These are phyloP conservation scores for Emmonsia crescens DNA, from an alignment of 2,329 filamentous ascomycete species.

Conservation along the genomic window DNA sequence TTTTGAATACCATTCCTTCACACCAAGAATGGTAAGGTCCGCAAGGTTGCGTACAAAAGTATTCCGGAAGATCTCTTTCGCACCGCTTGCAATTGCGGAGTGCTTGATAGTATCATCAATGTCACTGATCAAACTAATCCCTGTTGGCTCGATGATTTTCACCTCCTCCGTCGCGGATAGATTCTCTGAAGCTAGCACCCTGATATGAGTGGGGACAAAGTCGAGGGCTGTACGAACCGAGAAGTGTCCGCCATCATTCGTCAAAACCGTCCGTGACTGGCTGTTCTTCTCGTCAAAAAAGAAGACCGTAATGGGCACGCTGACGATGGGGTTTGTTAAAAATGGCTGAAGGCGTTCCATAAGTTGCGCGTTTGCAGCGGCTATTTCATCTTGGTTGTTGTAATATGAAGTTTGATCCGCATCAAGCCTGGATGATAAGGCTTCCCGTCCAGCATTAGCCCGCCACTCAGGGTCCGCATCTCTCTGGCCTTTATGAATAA, in stretches of 20 bases:
- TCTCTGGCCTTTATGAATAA: slow-evolving; percentile 59
- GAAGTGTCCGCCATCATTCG: slow-evolving; percentile 86
- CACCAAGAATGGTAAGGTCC: slow-evolving; percentile 75
- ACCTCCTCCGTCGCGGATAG: slow-evolving; percentile 73
- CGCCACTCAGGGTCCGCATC: slow-evolving; percentile 60
- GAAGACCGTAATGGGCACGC: slow-evolving; percentile 76
- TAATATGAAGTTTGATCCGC: slow-evolving; percentile 33
- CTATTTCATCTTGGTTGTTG: slow-evolving; percentile 65
- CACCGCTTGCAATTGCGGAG: slow-evolving; percentile 77
- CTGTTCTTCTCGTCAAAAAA: slow-evolving; percentile 84
- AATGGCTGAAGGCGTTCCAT: slow-evolving; percentile 84
- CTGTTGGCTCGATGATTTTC: slow-evolving; percentile 61
- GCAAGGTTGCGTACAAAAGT: slow-evolving; percentile 80
- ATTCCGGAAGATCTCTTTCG: slow-evolving; percentile 91
- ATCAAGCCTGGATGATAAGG: slow-evolving; percentile 25
- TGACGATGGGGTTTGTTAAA: slow-evolving; percentile 68
- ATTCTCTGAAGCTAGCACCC: slow-evolving; percentile 74
- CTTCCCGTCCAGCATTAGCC: slow-evolving; percentile 16
- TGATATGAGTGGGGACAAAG: slow-evolving; percentile 81
- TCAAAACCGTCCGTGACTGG: slow-evolving; percentile 71
- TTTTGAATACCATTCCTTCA: slow-evolving; percentile 76
- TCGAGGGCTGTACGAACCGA: slow-evolving; percentile 66
- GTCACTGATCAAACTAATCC: slow-evolving; percentile 90
- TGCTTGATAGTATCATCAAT: slow-evolving; percentile 97
- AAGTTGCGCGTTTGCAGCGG: slow-evolving; percentile 71